Conservation (phyloP, 768 basidiomycete species). For the Phylloporus scabripes region DNA sequence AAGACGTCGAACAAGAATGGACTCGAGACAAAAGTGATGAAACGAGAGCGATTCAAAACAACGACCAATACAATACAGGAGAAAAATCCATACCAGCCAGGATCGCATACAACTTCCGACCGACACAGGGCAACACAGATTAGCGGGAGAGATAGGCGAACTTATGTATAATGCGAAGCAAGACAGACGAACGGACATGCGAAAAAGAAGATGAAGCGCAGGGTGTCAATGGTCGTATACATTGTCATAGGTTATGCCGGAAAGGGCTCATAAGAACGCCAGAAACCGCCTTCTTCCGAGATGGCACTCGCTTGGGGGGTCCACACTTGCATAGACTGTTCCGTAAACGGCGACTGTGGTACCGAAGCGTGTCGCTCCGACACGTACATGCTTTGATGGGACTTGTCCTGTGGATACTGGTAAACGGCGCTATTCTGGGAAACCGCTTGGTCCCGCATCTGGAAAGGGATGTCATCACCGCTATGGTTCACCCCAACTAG, state of each 20-base stretch:
- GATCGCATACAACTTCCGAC: neutral
- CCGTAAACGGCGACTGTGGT: slow-evolving; percentile 18
- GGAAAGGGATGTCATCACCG: slow-evolving; percentile 15
- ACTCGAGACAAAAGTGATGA: neutral
- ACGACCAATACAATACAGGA: slow-evolving; percentile 13
- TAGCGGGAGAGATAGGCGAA: neutral
- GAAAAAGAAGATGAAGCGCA: neutral
- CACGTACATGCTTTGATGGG: slow-evolving; percentile 19
- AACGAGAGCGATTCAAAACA: neutral
- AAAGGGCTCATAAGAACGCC: slow-evolving; percentile 25
- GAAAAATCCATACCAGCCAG: slow-evolving; percentile 4
- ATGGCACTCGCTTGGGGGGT: slow-evolving; percentile 11
- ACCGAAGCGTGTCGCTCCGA: slow-evolving; percentile 21
- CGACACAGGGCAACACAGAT: neutral
- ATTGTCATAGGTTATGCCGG: slow-evolving; percentile 13
- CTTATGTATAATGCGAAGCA: neutral
- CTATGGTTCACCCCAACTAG: slow-evolving; percentile 15
- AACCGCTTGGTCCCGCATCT: slow-evolving; percentile 13
- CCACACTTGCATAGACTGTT: slow-evolving; percentile 18
- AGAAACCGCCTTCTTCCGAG: slow-evolving; percentile 18
- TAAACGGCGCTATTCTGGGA: slow-evolving; percentile 17
- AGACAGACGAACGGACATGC: no score
- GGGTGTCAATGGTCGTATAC: neutral
- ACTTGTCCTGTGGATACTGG: slow-evolving; percentile 20
- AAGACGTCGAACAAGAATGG: neutral